A percentile compares a stretch with the other conserved stretches of the same genome.
Evolutionary conservation across 495 filamentous ascomycete species (phyloP).

Genomic region (Hypoxylon intermedium): DNA sequence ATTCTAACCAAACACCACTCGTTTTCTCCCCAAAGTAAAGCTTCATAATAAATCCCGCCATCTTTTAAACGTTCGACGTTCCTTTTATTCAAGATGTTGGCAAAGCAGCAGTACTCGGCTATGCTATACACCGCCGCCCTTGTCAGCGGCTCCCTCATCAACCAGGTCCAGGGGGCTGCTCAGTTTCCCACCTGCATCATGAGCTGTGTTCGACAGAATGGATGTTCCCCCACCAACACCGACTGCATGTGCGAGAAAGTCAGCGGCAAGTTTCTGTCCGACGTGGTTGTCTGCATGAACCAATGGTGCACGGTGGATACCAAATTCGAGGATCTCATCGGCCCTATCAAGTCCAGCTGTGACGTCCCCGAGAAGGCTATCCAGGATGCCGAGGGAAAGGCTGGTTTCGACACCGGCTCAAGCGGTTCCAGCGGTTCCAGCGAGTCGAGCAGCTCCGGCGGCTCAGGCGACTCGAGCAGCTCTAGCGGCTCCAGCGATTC

Average conservation of each 20-base stretch:
- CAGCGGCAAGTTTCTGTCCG: constrained; percentile 41
- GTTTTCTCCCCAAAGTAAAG: constrained; percentile 3
- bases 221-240: constrained; percentile 41
- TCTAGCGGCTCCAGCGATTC: neutral
- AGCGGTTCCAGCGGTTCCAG: neutral
- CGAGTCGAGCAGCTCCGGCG: neutral
- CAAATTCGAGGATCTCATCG: constrained; percentile 38
- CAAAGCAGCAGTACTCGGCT: constrained; percentile 34
- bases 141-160: constrained; percentile 35
- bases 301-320: constrained; percentile 42
- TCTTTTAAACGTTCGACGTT: neutral
- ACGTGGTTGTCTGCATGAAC: constrained; percentile 47
- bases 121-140: constrained; percentile 36
- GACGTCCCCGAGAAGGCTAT: constrained; percentile 37
- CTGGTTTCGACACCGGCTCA: constrained; percentile 30
- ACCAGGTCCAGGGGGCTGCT: constrained; percentile 22
- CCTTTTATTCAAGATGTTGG: constrained; percentile 28
- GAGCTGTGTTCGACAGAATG: constrained; percentile 45
- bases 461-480: neutral
- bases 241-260: constrained; percentile 47
- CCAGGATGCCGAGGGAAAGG: constrained; percentile 28
- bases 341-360: constrained; percentile 41
- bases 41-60: constrained; percentile 1
- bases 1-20: constrained; percentile 16
- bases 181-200: constrained; percentile 41